Percentiles rank a stretch among this genome's conserved stretches.
phyloP scores from a whole-genome alignment of 352 stramenopile species.

The Pseudoperonospora humuli region DNA sequence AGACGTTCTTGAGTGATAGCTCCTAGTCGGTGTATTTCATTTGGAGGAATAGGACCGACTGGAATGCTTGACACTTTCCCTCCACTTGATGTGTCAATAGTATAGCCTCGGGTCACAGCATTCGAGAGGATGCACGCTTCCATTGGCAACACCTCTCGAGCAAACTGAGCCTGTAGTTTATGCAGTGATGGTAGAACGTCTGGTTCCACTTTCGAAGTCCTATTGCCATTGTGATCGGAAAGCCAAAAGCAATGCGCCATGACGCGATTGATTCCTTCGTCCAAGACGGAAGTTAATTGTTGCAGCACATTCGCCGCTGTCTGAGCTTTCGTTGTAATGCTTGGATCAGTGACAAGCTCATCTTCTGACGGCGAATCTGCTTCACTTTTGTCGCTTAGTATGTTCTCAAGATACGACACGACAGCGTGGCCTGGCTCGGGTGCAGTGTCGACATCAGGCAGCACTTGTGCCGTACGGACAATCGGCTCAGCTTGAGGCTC shows the following conservation, averaged over 20 bases:
- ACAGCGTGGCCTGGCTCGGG: conserved; percentile 11
- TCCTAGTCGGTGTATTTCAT: conserved; percentile 27
- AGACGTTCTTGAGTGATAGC: conserved; percentile 27
- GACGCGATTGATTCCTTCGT: conserved; percentile 17
- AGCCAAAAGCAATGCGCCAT: conserved; percentile 11
- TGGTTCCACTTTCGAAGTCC: background rate
- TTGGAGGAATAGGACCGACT: conserved; percentile 21
- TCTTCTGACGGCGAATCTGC: background rate
- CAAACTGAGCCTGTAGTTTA: conserved; percentile 13
- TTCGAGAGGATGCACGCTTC: conserved; percentile 27
- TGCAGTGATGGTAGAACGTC: conserved; percentile 1
- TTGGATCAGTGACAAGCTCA: background rate
- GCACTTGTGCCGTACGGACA: too few relatives aligned
- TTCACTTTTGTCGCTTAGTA: background rate
- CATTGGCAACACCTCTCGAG: conserved; percentile 16
- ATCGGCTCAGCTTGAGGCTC: too few relatives aligned
- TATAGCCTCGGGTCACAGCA: conserved; percentile 23
- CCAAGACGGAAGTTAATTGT: conserved; percentile 19
- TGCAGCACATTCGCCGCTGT: conserved; percentile 40
- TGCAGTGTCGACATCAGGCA: too few relatives aligned
- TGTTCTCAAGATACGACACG: conserved; percentile 10
- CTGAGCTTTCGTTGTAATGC: background rate
- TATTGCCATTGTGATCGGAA: too few relatives aligned
- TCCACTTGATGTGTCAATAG: conserved; percentile 12
- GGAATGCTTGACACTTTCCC: too few relatives aligned